Evolutionary conservation across 495 filamentous ascomycete species (phyloP).

Genomic region (Aspergillus saccharolyticus): DNA sequence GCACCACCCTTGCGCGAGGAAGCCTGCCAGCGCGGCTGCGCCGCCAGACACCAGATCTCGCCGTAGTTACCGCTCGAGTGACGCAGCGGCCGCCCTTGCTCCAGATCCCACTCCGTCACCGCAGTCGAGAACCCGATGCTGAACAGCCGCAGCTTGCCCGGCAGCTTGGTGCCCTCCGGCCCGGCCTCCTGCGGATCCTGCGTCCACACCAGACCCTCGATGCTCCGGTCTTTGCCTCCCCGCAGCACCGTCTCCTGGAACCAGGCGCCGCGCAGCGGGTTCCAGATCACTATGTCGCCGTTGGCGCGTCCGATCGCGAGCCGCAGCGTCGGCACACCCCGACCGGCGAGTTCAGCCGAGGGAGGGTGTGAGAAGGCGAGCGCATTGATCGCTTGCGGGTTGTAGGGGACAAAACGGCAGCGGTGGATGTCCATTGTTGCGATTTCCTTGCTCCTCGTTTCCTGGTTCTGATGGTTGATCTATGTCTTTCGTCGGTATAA

Average conservation of each 20-base stretch:
- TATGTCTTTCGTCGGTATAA: no score
- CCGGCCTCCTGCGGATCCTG: conserved; percentile 72
- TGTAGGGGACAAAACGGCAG: conserved; percentile 94
- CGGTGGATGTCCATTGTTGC: conserved; percentile 87
- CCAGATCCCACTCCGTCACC: conserved; percentile 92
- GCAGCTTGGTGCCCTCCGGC: conserved; percentile 52
- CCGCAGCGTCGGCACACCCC: conserved; percentile 55
- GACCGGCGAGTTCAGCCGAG: conserved; percentile 45
- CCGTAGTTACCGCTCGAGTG: conserved; percentile 90
- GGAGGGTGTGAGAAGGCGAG: conserved; percentile 86
- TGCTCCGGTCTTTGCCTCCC: conserved; percentile 79
- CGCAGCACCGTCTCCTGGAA: conserved; percentile 79
- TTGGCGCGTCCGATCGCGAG: conserved; percentile 90
- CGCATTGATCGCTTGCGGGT: conserved; percentile 86
- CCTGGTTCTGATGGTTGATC: background rate
- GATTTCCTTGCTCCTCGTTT: background rate
- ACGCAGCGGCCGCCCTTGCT: conserved; percentile 64
- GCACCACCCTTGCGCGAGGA: conserved; percentile 35
- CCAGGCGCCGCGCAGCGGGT: conserved; percentile 80
- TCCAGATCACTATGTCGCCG: conserved; percentile 98
- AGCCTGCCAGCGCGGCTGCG: conserved; percentile 62
- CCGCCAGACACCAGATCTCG: conserved; percentile 92
- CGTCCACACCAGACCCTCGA: conserved; percentile 91
- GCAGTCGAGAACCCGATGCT: conserved; percentile 91
- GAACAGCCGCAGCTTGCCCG: conserved; percentile 81